Conservation (phyloP, 257 asterid species). For the Craterostigma plantagineum region DNA sequence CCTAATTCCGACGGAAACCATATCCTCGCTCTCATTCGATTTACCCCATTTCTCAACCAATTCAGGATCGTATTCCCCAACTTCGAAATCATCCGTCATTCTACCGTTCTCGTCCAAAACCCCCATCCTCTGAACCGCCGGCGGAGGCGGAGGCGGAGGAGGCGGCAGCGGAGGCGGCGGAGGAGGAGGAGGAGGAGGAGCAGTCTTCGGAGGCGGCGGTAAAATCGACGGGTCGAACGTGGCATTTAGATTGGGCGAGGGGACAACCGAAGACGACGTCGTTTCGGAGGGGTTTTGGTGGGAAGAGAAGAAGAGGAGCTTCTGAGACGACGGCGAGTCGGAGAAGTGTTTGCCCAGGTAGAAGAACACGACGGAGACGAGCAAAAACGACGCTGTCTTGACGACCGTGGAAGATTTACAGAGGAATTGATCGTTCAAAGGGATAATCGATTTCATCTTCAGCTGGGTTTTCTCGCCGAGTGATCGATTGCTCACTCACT, state of each 20-base stretch:
- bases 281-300: not conserved
- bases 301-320: not conserved
- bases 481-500: no score
- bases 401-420: not conserved
- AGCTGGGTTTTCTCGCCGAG: no score
- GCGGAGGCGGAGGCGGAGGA: slow-evolving; percentile 28
- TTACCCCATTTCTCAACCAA: slow-evolving; percentile 39
- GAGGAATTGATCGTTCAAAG: not conserved
- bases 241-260: not conserved
- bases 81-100: slow-evolving; percentile 62
- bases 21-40: slow-evolving; percentile 29
- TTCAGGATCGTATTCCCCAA: slow-evolving; percentile 61
- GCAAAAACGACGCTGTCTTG: not conserved
- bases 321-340: slow-evolving; percentile 1
- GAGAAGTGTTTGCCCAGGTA: slow-evolving; percentile 3
- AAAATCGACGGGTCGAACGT: not conserved
- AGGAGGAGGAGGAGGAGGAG: no score
- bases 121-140: slow-evolving; percentile 66
- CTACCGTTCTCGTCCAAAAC: slow-evolving; percentile 78
- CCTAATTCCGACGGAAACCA: slow-evolving; percentile 20
- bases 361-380: slow-evolving; percentile 1
- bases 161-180: slow-evolving; percentile 3
- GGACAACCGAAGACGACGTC: not conserved
- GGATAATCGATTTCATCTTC: no score
- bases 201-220: no score